Evolutionary conservation across 257 asterid genomes (phyloP).

Genomic region (Marsdenia floribunda): DNA sequence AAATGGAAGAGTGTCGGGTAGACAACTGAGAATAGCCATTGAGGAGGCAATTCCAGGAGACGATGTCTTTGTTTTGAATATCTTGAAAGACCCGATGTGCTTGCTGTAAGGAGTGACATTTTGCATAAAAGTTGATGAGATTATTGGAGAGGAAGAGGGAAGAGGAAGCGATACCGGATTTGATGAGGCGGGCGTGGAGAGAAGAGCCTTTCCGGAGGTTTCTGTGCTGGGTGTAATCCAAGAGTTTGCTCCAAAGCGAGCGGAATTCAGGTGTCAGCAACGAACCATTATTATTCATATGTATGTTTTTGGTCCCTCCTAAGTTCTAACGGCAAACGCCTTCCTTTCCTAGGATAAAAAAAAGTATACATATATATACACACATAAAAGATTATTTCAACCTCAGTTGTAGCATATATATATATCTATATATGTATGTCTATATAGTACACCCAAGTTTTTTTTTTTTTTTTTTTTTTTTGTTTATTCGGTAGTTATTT

Average conservation of each 20-base stretch:
- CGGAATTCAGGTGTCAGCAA: conserved; percentile 36
- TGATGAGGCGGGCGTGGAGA: conserved; percentile 68
- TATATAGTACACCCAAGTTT: too few species aligned
- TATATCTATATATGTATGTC: too few species aligned
- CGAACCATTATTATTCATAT: conserved; percentile 42
- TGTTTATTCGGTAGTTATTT: too few species aligned
- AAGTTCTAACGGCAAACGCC: too few species aligned
- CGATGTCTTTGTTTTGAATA: conserved; percentile 41
- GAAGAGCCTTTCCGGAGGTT: conserved; percentile 38
- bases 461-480: too few species aligned
- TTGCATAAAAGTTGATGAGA: conserved; percentile 67
- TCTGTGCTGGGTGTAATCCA: conserved; percentile 38
- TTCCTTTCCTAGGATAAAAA: too few species aligned
- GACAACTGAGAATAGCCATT: conserved; percentile 56
- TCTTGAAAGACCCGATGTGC: conserved; percentile 54
- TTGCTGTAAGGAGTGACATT: conserved; percentile 49
- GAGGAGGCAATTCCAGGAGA: conserved; percentile 76
- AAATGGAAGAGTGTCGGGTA: conserved; percentile 30
- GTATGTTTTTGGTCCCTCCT: background rate
- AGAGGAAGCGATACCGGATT: conserved; percentile 39
- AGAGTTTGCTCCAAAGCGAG: conserved; percentile 47
- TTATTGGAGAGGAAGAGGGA: conserved; percentile 45
- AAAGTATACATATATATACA: too few species aligned
- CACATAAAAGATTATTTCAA: too few species aligned
- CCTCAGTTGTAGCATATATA: too few species aligned